phyloP scores from a whole-genome alignment of 2,329 filamentous ascomycete species.

The Rutstroemia sp. region DNA sequence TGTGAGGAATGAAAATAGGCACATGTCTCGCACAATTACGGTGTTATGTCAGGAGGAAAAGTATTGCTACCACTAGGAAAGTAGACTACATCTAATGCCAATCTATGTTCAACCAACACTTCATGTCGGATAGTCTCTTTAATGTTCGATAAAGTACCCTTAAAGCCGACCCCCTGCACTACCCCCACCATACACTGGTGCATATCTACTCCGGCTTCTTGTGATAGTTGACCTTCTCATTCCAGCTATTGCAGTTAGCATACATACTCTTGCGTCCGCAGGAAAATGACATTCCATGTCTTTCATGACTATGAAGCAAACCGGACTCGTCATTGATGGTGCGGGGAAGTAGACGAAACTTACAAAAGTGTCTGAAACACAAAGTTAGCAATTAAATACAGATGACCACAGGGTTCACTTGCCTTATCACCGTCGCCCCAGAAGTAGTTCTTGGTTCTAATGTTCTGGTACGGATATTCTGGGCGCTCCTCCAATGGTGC shows the following conservation, averaged over 20 bases:
- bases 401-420: slow-evolving; percentile 23
- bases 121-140: background rate
- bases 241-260: slow-evolving; percentile 61
- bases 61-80: slow-evolving; percentile 6
- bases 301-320: too few species aligned
- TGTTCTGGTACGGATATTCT: slow-evolving; percentile 97
- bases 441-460: slow-evolving; percentile 89
- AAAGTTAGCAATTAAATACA: slow-evolving; percentile 10
- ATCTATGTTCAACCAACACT: slow-evolving; percentile 5
- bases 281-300: too few species aligned
- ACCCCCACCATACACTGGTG: background rate
- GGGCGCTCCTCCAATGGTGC: slow-evolving; percentile 81
- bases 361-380: slow-evolving; percentile 56
- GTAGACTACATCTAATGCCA: slow-evolving; percentile 9
- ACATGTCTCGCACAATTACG: background rate
- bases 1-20: background rate
- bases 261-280: background rate
- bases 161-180: background rate
- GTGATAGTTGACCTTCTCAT: slow-evolving; percentile 92
- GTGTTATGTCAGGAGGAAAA: background rate
- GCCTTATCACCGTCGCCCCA: slow-evolving; percentile 98
- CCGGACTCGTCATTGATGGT: background rate
- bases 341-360: slow-evolving; percentile 31
- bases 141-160: background rate
- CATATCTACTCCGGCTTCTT: slow-evolving; percentile 39